Conservation (phyloP, 345 rosid genomes). For the Gossypioides kirkii region DNA sequence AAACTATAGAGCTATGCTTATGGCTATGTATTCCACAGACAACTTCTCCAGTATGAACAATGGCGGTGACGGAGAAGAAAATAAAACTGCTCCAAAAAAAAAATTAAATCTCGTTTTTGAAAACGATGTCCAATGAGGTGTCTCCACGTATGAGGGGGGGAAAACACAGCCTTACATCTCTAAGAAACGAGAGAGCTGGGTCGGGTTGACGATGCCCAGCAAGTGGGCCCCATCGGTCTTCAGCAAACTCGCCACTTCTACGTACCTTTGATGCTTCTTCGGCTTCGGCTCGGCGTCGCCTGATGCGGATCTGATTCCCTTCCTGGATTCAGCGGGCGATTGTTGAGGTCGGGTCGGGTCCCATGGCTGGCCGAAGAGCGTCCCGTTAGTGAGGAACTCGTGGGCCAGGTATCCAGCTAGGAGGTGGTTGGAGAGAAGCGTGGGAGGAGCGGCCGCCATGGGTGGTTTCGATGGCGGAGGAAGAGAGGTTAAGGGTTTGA, state of each 20-base stretch:
- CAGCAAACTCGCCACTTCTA: conserved; percentile 61
- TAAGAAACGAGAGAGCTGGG: conserved; percentile 62
- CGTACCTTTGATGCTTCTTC: conserved; percentile 45
- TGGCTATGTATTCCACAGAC: not conserved
- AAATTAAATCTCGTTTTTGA: not conserved
- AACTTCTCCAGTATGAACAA: not conserved
- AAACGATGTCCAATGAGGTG: conserved; percentile 23
- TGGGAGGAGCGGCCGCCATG: conserved; percentile 20
- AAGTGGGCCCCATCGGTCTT: conserved; percentile 62
- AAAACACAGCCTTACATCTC: conserved; percentile 35
- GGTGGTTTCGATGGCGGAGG: conserved; percentile 10
- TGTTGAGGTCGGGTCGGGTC: conserved; percentile 36
- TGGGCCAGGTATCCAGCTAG: conserved; percentile 81
- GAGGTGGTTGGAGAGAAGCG: conserved; percentile 42
- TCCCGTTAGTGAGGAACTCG: conserved; percentile 73
- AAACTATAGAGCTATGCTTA: not conserved
- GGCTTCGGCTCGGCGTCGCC: conserved; percentile 32
- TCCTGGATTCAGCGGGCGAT: conserved; percentile 23
- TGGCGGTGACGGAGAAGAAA: not conserved
- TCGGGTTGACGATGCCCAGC: conserved; percentile 72
- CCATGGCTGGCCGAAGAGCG: conserved; percentile 61
- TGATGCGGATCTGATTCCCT: not conserved
- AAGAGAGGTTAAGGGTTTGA: conserved; percentile 18
- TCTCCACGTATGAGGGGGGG: conserved; percentile 30
- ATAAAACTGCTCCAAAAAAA: not conserved